phyloP scores from a whole-genome alignment of 306 rosid species.

The Erythrophleum fordii region DNA sequence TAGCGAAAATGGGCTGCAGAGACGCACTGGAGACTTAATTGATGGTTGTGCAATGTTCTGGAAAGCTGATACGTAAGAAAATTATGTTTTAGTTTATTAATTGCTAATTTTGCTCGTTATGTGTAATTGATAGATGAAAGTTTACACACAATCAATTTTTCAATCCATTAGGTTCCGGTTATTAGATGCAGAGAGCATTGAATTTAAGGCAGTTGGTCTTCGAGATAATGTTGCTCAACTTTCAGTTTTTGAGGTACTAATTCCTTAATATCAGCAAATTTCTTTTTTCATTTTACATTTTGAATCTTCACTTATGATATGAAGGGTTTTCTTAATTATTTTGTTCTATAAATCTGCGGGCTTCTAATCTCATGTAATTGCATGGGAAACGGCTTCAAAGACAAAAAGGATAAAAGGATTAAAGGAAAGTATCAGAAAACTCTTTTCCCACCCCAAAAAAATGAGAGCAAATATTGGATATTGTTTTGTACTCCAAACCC shows the following conservation, averaged over 20 bases:
- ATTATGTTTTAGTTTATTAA: slow-evolving; percentile 3
- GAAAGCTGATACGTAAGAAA: slow-evolving; percentile 76
- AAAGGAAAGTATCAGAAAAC: not conserved
- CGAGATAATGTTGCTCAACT: slow-evolving; percentile 94
- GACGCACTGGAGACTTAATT: slow-evolving; percentile 77
- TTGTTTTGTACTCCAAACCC: not conserved
- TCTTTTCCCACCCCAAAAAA: slow-evolving; percentile 4
- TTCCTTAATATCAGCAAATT: slow-evolving; percentile 31
- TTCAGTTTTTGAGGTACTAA: slow-evolving; percentile 76
- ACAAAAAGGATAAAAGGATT: not conserved
- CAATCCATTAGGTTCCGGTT: slow-evolving; percentile 59
- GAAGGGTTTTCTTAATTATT: not conserved
- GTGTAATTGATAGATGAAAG: slow-evolving; percentile 23
- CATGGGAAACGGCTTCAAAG: not conserved
- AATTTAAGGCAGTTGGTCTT: slow-evolving; percentile 76
- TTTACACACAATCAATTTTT: slow-evolving; percentile 22
- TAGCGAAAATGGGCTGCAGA: slow-evolving; percentile 55
- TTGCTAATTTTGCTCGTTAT: slow-evolving; percentile 29
- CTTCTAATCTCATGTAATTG: slow-evolving; percentile 2
- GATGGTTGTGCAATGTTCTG: slow-evolving; percentile 92
- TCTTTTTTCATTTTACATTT: slow-evolving; percentile 14
- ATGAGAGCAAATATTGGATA: slow-evolving; percentile 3
- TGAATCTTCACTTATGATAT: not conserved
- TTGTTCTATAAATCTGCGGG: not conserved
- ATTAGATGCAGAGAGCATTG: slow-evolving; percentile 68